phyloP scores from a whole-genome alignment of 345 rosid species.

The Eucalyptus cloeziana region DNA sequence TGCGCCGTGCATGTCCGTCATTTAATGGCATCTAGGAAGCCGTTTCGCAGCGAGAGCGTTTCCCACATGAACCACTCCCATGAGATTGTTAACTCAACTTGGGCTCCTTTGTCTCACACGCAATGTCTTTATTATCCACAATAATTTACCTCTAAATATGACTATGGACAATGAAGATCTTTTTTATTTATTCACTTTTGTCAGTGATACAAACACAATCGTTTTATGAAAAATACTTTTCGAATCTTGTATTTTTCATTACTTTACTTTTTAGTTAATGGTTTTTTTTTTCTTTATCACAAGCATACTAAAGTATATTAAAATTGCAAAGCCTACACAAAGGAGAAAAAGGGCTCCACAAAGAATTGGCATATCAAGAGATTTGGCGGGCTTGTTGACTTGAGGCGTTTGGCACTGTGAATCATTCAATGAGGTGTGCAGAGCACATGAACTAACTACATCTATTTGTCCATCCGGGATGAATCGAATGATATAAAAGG shows the following conservation, averaged over 20 bases:
- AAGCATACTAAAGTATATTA: not conserved
- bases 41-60: not conserved
- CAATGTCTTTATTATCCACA: fast-evolving
- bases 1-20: not conserved
- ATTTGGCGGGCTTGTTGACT: not conserved
- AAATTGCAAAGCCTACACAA: not conserved
- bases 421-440: not conserved
- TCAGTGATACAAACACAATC: fast-evolving
- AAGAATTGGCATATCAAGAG: not conserved
- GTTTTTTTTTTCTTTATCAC: not conserved
- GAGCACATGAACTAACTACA: not conserved
- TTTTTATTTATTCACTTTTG: not conserved
- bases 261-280: not conserved
- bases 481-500: not conserved
- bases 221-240: not conserved
- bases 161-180: fast-evolving
- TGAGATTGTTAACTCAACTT: not conserved
- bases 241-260: not conserved
- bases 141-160: no score
- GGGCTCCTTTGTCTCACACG: no score
- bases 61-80: not conserved
- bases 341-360: not conserved
- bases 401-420: not conserved
- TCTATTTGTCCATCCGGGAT: fast-evolving
- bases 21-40: not conserved